Conservation (phyloP, 1,139 yeast genomes). For the Blastobotrys elegans region DNA sequence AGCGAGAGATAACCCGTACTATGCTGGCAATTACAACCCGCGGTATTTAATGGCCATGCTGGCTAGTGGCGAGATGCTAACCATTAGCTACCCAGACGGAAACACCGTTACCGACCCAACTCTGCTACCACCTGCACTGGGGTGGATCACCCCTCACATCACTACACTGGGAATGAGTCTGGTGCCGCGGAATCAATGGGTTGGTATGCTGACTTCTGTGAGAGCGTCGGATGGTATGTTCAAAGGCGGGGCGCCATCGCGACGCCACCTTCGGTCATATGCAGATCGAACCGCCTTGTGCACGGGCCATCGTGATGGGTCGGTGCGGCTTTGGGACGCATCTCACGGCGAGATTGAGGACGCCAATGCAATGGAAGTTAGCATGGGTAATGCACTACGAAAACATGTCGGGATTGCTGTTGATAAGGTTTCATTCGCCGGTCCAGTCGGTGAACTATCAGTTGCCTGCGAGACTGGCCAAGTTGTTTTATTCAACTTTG, state of each 20-base stretch:
- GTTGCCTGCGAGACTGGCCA: slow-evolving; percentile 68
- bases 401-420: slow-evolving; percentile 44
- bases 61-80: slow-evolving; percentile 53
- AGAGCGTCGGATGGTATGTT: slow-evolving; percentile 39
- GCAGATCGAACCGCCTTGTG: slow-evolving; percentile 61
- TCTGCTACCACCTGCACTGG: slow-evolving; percentile 70
- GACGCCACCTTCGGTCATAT: slow-evolving; percentile 49
- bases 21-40: slow-evolving; percentile 34
- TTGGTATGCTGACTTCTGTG: slow-evolving; percentile 56
- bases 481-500: slow-evolving; percentile 70
- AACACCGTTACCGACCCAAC: slow-evolving; percentile 50
- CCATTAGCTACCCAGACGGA: slow-evolving; percentile 54
- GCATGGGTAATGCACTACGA: slow-evolving; percentile 45
- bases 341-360: slow-evolving; percentile 69
- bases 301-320: slow-evolving; percentile 81
- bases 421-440: slow-evolving; percentile 62
- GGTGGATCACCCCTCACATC: slow-evolving; percentile 75
- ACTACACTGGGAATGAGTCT: slow-evolving; percentile 49
- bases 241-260: slow-evolving; percentile 73
- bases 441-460: slow-evolving; percentile 70
- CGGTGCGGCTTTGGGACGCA: slow-evolving; percentile 74
- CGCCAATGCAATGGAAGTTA: slow-evolving; percentile 52
- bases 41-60: slow-evolving; percentile 57
- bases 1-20: slow-evolving; percentile 48
- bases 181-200: slow-evolving; percentile 66